phyloP scores from a whole-genome alignment of 768 basidiomycete genomes.

The Nidula microcarpa region DNA sequence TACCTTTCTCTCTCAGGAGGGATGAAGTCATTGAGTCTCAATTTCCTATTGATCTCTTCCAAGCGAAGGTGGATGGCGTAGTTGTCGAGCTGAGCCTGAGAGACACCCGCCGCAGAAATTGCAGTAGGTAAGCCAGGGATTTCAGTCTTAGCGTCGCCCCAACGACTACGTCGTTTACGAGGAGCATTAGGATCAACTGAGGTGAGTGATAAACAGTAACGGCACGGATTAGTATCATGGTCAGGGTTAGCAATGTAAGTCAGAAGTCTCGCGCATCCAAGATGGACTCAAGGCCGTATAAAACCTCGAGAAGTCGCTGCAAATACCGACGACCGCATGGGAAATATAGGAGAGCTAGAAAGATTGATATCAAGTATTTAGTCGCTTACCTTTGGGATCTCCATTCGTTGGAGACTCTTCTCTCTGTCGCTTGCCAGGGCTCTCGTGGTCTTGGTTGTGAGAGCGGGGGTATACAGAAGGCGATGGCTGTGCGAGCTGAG shows the following conservation, averaged over 20 bases:
- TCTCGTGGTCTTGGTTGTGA: conserved; percentile 50
- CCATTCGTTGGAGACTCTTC: conserved; percentile 64
- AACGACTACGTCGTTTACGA: conserved; percentile 94
- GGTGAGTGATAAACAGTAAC: conserved; percentile 37
- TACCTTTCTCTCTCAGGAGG: conserved; percentile 94
- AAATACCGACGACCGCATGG: conserved; percentile 31
- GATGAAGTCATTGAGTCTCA: conserved; percentile 90
- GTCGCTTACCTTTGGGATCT: conserved; percentile 75
- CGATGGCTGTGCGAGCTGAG: conserved; percentile 84
- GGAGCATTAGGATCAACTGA: conserved; percentile 82
- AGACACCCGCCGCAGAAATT: conserved; percentile 89
- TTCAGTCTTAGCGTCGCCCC: conserved; percentile 92
- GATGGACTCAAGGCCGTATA: background rate
- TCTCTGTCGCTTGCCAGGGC: conserved; percentile 56
- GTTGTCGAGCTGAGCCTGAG: conserved; percentile 93
- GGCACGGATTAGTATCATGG: conserved; percentile 58
- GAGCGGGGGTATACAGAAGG: conserved; percentile 82
- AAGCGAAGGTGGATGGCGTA: conserved; percentile 95
- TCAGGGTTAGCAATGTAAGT: conserved; percentile 38
- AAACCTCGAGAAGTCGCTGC: conserved; percentile 25
- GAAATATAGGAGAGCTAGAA: conserved; percentile 17
- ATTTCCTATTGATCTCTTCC: conserved; percentile 96
- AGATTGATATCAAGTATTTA: conserved; percentile 13
- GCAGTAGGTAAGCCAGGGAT: conserved; percentile 93
- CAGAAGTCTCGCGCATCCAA: conserved; percentile 29